Evolutionary conservation across 2,329 filamentous ascomycete genomes (phyloP).

Genomic region (Botrytis porri): DNA sequence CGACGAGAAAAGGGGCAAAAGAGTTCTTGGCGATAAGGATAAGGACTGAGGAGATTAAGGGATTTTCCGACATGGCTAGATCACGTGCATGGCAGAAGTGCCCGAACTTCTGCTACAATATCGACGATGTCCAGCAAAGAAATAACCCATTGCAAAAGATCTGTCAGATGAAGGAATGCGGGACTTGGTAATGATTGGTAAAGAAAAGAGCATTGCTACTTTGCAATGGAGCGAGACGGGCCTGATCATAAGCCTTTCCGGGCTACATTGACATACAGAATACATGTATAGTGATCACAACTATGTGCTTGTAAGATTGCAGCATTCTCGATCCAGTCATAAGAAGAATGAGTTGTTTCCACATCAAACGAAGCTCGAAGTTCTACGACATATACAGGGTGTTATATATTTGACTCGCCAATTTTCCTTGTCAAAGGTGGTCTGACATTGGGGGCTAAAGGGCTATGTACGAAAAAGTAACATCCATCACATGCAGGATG

Average conservation of each 20-base stretch:
- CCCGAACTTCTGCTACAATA: not conserved
- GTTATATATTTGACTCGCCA: not conserved
- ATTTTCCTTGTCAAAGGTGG: not conserved
- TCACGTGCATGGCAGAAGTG: not conserved
- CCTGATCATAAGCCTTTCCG: not conserved
- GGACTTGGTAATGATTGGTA: not conserved
- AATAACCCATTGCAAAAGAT: not conserved
- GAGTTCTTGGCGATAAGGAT: not conserved
- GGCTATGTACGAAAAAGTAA: not conserved
- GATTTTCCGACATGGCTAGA: not conserved
- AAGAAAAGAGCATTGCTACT: not conserved
- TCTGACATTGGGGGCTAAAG: not conserved
- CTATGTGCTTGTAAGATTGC: not conserved
- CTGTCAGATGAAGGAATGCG: not conserved
- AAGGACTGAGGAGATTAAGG: not conserved
- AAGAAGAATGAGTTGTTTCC: not conserved
- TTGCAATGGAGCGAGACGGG: not conserved
- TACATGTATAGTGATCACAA: not conserved
- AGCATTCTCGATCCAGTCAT: not conserved
- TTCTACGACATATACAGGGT: not conserved
- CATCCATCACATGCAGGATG: not conserved
- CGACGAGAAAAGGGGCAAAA: not conserved
- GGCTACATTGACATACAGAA: not conserved
- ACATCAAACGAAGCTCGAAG: not conserved
- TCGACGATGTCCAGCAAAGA: not conserved